phyloP scores from a whole-genome alignment of 257 asterid species.

The Solanum sejunctum region DNA sequence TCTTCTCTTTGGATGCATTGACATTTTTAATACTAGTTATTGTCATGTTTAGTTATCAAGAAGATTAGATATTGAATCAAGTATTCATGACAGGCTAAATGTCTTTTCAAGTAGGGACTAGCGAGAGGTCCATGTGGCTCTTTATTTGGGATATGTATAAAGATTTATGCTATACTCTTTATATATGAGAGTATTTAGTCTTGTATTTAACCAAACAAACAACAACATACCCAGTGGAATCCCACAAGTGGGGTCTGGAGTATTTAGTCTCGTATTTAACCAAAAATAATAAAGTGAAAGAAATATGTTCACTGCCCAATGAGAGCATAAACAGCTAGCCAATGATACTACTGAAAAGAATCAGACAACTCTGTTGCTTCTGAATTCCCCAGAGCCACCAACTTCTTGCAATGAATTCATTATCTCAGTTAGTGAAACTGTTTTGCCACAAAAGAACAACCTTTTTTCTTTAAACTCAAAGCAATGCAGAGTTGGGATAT shows the following conservation, averaged over 20 bases:
- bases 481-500: constrained; percentile 6
- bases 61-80: too few relatives aligned
- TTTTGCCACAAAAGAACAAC: constrained; percentile 12
- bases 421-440: constrained; percentile 17
- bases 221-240: too few relatives aligned
- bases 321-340: constrained; percentile 26
- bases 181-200: background rate
- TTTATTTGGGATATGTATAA: background rate
- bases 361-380: constrained; percentile 49
- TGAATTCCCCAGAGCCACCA: constrained; percentile 60
- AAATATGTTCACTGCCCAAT: constrained; percentile 11
- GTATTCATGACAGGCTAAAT: background rate
- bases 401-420: constrained; percentile 21
- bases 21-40: too few relatives aligned
- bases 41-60: too few relatives aligned
- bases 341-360: constrained; percentile 8
- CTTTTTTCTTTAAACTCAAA: background rate
- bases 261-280: constrained; percentile 21
- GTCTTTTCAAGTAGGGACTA: background rate
- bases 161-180: background rate
- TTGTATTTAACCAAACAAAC: constrained; percentile 26
- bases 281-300: constrained; percentile 4
- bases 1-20: too few relatives aligned
- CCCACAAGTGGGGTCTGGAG: background rate
- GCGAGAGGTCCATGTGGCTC: too few relatives aligned